A percentile compares a stretch with the other conserved stretches of the same genome.
Conservation (phyloP, 768 basidiomycete genomes). For the Phylloporus sp. region DNA sequence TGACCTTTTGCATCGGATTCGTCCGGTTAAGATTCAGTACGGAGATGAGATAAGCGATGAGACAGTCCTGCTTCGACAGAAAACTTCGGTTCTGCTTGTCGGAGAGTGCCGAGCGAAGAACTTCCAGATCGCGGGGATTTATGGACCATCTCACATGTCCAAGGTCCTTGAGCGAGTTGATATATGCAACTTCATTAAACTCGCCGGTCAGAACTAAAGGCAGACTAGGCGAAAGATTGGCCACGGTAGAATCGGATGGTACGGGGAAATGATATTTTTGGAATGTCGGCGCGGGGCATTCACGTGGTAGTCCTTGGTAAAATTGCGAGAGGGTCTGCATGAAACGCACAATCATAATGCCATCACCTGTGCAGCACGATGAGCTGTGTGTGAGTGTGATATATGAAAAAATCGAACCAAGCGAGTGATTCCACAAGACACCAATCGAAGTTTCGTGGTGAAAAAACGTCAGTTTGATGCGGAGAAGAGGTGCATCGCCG, state of each 20-base stretch:
- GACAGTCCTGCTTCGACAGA: conserved; percentile 26
- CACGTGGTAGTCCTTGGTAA: conserved; percentile 17
- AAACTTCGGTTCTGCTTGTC: background rate
- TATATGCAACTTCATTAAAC: conserved; percentile 5
- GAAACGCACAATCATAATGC: conserved; percentile 18
- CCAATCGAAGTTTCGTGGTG: conserved; percentile 20
- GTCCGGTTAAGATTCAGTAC: conserved; percentile 15
- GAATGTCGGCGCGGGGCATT: conserved; percentile 14
- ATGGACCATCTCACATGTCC: conserved; percentile 10
- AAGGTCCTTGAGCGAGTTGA: too few relatives aligned
- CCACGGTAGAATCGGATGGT: conserved; percentile 6
- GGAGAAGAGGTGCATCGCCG: conserved; percentile 7
- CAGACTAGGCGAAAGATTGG: conserved; percentile 13
- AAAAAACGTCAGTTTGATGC: conserved; percentile 22
- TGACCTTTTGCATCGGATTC: conserved; percentile 13
- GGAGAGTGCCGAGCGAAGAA: conserved; percentile 8
- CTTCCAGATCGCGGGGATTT: conserved; percentile 1
- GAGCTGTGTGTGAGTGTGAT: background rate
- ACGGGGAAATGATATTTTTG: conserved; percentile 13
- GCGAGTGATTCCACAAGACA: conserved; percentile 28
- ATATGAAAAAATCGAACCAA: conserved; percentile 15
- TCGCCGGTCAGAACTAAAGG: conserved; percentile 12
- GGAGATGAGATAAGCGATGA: conserved; percentile 25
- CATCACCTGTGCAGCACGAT: conserved; percentile 22
- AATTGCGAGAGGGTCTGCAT: conserved; percentile 22